Evolutionary conservation across 805 yeast species (phyloP), one percentile per base, ranked within the genome.

Genomic region (Wickerhamiella slavikovae): DNA sequence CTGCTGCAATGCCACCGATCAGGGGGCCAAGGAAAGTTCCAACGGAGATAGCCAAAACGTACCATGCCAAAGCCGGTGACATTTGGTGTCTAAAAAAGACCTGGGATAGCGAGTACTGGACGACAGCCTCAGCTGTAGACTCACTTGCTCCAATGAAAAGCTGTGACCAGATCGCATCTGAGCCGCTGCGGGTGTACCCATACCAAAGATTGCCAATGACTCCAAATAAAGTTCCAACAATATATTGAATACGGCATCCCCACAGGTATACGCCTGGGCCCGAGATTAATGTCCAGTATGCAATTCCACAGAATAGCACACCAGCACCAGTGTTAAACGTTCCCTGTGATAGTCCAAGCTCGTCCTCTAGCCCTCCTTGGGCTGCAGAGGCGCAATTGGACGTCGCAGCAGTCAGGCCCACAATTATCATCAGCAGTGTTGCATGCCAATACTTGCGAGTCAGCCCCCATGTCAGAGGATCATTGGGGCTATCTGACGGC

Each of bases 301-400:
- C 85, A 35, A 76, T 72, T 22, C 75, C 68, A 14, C 69, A 51
- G 47, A 75, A 75, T 29, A 76, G 52, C 16, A 75, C 78, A 38
- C 89, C 85, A 2, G 83, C 82, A 32, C 83, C 85, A 0, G 78
- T 67, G 47, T 74, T 74, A 73, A 75, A 73, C 7, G 73, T 52
- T 38, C 60, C 67, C 44, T 70, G 73, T 5, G 74, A 58, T 38
- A 75, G 69, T 11, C 65, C 71, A 39, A 70, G 70, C n/a, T 57
- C 50, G 33, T 58, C 68, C 37, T 71, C 68, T 38, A 75, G 51
- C 1, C 70, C 62, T 37, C 71, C 77, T 41, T 73, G 80, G 5
- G 73, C 62, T 2, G 80, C 60, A 19, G 77, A 74, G 1, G 82
- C 80, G 45, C 68, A 73, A 46, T 76, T 76, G 4, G 83, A 65